Conservation (phyloP, 2,329 filamentous ascomycete species). For the Didymella arachidicola region DNA sequence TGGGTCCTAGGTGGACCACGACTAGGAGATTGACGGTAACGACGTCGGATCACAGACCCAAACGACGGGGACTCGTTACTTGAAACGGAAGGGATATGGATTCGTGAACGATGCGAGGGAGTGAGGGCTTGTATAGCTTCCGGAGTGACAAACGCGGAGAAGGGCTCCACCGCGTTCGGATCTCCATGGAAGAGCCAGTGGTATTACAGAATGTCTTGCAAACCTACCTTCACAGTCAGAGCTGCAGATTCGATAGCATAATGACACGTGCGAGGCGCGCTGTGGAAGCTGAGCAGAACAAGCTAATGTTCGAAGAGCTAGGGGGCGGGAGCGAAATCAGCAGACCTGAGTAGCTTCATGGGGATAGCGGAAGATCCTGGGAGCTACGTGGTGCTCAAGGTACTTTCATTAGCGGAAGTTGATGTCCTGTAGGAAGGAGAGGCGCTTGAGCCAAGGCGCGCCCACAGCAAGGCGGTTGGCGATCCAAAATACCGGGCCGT, state of each 20-base stretch:
- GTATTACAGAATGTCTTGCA: constrained; percentile 34
- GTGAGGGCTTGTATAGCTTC: constrained; percentile 33
- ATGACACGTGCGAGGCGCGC: constrained; percentile 43
- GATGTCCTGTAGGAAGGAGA: constrained; percentile 30
- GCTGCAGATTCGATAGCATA: constrained; percentile 35
- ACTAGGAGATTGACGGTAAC: constrained; percentile 41
- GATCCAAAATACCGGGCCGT: constrained; percentile 38
- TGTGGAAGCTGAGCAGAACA: constrained; percentile 29
- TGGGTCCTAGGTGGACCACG: constrained; percentile 36
- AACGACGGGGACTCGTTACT: constrained; percentile 34
- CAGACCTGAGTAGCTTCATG: constrained; percentile 25
- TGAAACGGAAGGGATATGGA: constrained; percentile 39
- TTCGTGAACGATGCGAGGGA: constrained; percentile 31
- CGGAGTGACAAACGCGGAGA: constrained; percentile 38
- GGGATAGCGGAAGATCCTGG: constrained; percentile 28
- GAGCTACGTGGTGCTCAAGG: constrained; percentile 35
- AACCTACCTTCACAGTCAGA: constrained; percentile 43
- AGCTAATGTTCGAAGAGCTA: constrained; percentile 30
- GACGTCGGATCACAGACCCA: constrained; percentile 37
- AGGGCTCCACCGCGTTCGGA: constrained; percentile 32
- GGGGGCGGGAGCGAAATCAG: constrained; percentile 29
- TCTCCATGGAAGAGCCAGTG: constrained; percentile 32
- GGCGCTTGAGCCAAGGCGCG: constrained; percentile 30
- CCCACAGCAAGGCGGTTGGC: constrained; percentile 29
- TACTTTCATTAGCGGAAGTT: constrained; percentile 48